Evolutionary conservation across 2,329 filamentous ascomycete species (phyloP).

Genomic region (Cryphonectria radicalis): DNA sequence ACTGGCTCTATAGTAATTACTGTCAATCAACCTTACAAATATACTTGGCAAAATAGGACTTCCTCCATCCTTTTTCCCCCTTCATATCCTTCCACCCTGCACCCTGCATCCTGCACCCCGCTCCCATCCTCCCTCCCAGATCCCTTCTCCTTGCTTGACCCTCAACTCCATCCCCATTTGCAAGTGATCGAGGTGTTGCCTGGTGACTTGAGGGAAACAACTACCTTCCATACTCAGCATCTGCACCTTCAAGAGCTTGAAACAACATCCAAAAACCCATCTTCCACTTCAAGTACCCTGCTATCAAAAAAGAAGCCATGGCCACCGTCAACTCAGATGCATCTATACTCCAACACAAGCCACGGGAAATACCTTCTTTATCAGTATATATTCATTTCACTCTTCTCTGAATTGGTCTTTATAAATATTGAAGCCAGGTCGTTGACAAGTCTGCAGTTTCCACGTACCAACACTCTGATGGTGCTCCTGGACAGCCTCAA

Average conservation of each 20-base stretch:
- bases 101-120: too few relatives aligned
- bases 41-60: neutral
- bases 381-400: neutral
- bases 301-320: neutral
- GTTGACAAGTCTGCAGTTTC: conserved; percentile 40
- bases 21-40: neutral
- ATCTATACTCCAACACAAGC: neutral
- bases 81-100: too few relatives aligned
- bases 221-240: neutral
- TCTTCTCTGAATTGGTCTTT: neutral
- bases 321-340: neutral
- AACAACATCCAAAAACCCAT: neutral
- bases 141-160: neutral
- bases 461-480: conserved; percentile 43
- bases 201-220: neutral
- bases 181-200: neutral
- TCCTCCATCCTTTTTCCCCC: too few relatives aligned
- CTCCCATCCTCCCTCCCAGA: neutral
- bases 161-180: neutral
- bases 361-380: neutral
- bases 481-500: conserved; percentile 47
- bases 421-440: neutral
- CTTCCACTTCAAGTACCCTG: neutral
- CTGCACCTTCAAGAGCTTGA: neutral
- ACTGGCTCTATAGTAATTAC: neutral